Percentiles rank a stretch among this genome's conserved stretches.
phyloP scores from a whole-genome alignment of 1,139 yeast species.

The Saccharomyces pastorianus region DNA sequence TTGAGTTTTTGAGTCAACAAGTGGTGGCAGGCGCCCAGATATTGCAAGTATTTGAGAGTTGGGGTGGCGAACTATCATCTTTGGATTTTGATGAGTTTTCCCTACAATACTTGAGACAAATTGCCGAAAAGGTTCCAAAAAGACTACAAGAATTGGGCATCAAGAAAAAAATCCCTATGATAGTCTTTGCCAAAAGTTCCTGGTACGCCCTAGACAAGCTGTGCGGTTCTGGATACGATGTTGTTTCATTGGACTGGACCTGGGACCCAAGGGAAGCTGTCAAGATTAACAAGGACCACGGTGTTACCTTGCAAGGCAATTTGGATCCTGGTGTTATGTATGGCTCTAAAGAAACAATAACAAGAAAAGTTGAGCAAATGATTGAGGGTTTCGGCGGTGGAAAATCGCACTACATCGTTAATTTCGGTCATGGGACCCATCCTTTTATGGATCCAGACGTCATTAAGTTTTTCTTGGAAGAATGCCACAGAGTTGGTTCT shows the following conservation, averaged over 20 bases:
- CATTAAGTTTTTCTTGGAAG: slow-evolving; percentile 73
- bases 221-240: slow-evolving; percentile 74
- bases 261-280: slow-evolving; percentile 83
- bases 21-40: slow-evolving; percentile 97
- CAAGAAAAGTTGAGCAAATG: slow-evolving; percentile 79
- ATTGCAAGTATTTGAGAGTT: slow-evolving; percentile 91
- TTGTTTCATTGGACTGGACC: slow-evolving; percentile 87
- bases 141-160: slow-evolving; percentile 68
- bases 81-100: slow-evolving; percentile 80
- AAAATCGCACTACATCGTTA: slow-evolving; percentile 79
- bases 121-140: slow-evolving; percentile 57
- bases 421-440: slow-evolving; percentile 96
- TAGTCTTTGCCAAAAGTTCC: slow-evolving; percentile 92
- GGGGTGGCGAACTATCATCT: slow-evolving; percentile 97
- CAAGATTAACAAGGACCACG: slow-evolving; percentile 53
- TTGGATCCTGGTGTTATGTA: slow-evolving; percentile 92
- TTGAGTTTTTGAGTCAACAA: slow-evolving; percentile 89
- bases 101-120: slow-evolving; percentile 77
- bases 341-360: slow-evolving; percentile 75
- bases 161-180: slow-evolving; percentile 68
- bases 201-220: slow-evolving; percentile 92
- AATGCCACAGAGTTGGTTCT: slow-evolving; percentile 72
- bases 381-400: slow-evolving; percentile 87
- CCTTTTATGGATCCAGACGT: slow-evolving; percentile 94
- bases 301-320: slow-evolving; percentile 89